phyloP scores from a whole-genome alignment of 139 green algal species.

The Chlorella sp. region DNA sequence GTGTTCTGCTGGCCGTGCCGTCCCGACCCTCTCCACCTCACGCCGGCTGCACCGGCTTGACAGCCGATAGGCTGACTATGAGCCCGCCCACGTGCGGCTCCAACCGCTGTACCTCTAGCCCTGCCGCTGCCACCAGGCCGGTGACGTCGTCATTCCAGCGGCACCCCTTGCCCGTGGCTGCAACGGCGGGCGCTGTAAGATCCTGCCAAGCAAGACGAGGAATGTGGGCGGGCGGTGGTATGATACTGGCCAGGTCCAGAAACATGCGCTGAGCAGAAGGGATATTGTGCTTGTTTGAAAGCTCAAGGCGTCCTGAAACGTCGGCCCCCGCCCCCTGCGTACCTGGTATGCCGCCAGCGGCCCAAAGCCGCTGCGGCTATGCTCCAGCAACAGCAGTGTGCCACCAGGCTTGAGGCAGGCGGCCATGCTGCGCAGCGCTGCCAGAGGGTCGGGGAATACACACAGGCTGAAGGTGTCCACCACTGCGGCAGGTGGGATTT shows the following conservation, averaged over 20 bases:
- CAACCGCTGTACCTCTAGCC: slow-evolving; percentile 30
- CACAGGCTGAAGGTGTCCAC: slow-evolving; percentile 86
- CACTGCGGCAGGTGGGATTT: slow-evolving; percentile 70
- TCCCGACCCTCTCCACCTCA: neutral
- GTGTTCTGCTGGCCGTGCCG: too few species aligned
- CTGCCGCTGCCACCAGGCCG: slow-evolving; percentile 38
- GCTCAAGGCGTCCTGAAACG: neutral
- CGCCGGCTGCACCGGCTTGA: slow-evolving; percentile 6
- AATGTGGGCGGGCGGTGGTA: neutral
- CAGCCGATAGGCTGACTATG: slow-evolving; percentile 47
- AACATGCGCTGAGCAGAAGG: too few species aligned
- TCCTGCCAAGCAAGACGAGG: slow-evolving; percentile 11
- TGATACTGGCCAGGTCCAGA: too few species aligned
- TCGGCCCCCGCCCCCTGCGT: too few species aligned
- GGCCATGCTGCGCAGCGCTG: slow-evolving; percentile 54
- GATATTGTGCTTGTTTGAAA: neutral
- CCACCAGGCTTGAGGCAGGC: slow-evolving; percentile 60
- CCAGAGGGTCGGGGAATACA: slow-evolving; percentile 60
- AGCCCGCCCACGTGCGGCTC: slow-evolving; percentile 52
- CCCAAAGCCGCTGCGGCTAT: slow-evolving; percentile 45
- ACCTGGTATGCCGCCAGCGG: slow-evolving; percentile 44
- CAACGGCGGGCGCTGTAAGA: slow-evolving; percentile 34
- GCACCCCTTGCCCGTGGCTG: slow-evolving; percentile 43
- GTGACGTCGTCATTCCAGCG: slow-evolving; percentile 72
- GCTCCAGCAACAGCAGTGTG: slow-evolving; percentile 73